Conservation (phyloP, 495 filamentous ascomycete species). For the Trichoderma erinaceum region DNA sequence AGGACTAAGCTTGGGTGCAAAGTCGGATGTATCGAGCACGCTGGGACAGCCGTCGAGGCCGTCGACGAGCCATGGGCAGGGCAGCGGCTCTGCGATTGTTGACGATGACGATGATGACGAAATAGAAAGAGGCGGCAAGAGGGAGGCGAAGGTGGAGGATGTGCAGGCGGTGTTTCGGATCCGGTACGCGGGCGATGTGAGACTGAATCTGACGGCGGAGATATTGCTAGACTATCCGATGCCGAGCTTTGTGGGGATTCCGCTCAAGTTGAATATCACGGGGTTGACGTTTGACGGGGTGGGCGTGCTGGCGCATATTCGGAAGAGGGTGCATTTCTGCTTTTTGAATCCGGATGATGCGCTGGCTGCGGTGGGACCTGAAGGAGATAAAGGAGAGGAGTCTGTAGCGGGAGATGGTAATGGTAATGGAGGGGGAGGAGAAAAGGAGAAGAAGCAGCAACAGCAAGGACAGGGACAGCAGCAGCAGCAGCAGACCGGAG, state of each 20-base stretch:
- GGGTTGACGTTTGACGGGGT: conserved; percentile 92
- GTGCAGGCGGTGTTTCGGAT: conserved; percentile 87
- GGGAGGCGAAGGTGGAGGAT: conserved; percentile 56
- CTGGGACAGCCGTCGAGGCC: conserved; percentile 45
- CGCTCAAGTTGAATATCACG: conserved; percentile 85
- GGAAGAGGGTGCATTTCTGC: conserved; percentile 79
- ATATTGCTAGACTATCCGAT: conserved; percentile 96
- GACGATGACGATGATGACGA: conserved; percentile 28
- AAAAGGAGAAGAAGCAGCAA: conserved; percentile 17
- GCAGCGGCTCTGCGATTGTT: conserved; percentile 21
- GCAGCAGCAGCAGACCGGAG: conserved; percentile 21
- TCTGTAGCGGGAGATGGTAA: conserved; percentile 6
- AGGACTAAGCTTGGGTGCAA: conserved; percentile 29
- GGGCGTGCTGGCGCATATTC: conserved; percentile 82
- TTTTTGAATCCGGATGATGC: conserved; percentile 88
- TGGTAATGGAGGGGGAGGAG: conserved; percentile 14
- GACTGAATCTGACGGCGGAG: conserved; percentile 82
- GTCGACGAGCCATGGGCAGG: conserved; percentile 37
- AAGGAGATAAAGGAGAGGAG: conserved; percentile 32
- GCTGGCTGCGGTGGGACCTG: conserved; percentile 53
- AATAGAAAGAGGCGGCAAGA: conserved; percentile 14
- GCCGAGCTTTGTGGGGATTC: conserved; percentile 91
- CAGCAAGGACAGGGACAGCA: too few relatives aligned
- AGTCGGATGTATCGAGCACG: conserved; percentile 46
- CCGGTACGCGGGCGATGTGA: conserved; percentile 77